Conservation (phyloP, 352 stramenopile genomes). For the Saprolegnia parasitica region DNA sequence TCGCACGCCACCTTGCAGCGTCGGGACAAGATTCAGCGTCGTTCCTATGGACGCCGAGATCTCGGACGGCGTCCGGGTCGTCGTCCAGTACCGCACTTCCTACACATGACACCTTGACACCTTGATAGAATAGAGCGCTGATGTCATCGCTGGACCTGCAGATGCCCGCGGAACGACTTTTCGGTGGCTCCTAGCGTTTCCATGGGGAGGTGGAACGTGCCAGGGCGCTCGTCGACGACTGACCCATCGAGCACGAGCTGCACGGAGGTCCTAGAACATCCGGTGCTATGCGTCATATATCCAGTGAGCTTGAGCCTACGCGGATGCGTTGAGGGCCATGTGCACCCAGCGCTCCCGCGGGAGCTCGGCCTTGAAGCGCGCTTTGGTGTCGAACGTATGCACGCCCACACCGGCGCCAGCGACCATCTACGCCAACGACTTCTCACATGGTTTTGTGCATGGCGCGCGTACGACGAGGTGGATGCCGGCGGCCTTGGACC, state of each 20-base stretch:
- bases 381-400: slow-evolving; percentile 31
- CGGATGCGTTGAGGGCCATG: slow-evolving; percentile 45
- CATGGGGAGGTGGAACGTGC: slow-evolving; percentile 56
- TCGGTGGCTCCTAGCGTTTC: slow-evolving; percentile 38
- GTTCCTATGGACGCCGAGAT: slow-evolving; percentile 35
- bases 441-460: neutral
- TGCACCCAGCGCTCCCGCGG: slow-evolving; percentile 55
- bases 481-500: slow-evolving; percentile 32
- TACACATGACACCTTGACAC: slow-evolving; percentile 36
- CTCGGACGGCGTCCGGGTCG: slow-evolving; percentile 38
- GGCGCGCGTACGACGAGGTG: slow-evolving; percentile 11
- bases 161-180: slow-evolving; percentile 42
- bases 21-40: slow-evolving; percentile 39
- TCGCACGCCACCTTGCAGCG: slow-evolving; percentile 40
- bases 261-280: slow-evolving; percentile 36
- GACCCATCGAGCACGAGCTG: slow-evolving; percentile 48
- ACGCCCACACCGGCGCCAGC: slow-evolving; percentile 3
- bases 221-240: slow-evolving; percentile 39
- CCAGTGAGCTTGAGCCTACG: neutral
- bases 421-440: slow-evolving; percentile 14
- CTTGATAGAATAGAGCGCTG: neutral
- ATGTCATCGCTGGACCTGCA: slow-evolving; percentile 5
- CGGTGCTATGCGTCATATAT: neutral
- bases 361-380: slow-evolving; percentile 45
- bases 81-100: slow-evolving; percentile 65